phyloP scores from a whole-genome alignment of 208 protist genomes.

The Trypanosoma boissoni region DNA sequence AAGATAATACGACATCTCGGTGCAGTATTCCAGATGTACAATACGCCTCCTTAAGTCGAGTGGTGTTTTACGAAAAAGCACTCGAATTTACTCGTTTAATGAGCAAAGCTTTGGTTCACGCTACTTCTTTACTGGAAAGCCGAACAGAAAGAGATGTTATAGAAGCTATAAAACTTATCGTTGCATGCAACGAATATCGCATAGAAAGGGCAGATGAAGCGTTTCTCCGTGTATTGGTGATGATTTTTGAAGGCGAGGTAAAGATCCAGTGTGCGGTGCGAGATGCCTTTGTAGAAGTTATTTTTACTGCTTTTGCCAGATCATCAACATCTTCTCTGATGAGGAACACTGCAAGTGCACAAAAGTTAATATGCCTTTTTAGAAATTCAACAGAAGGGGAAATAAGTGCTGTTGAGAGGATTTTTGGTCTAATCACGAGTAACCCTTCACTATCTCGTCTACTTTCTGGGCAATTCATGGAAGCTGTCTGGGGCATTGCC shows the following conservation, averaged over 20 bases:
- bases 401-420: slow-evolving; percentile 78
- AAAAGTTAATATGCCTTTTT: slow-evolving; percentile 75
- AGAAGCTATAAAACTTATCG: slow-evolving; percentile 84
- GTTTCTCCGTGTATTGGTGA: slow-evolving; percentile 76
- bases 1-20: slow-evolving; percentile 3
- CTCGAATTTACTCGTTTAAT: slow-evolving; percentile 69
- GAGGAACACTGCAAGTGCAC: slow-evolving; percentile 62
- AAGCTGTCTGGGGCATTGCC: slow-evolving; percentile 82
- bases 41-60: slow-evolving; percentile 42
- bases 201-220: slow-evolving; percentile 62
- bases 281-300: slow-evolving; percentile 83
- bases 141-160: slow-evolving; percentile 85
- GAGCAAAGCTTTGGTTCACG: slow-evolving; percentile 58
- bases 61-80: slow-evolving; percentile 80
- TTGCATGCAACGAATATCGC: slow-evolving; percentile 75
- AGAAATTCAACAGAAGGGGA: slow-evolving; percentile 76
- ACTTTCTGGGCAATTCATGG: slow-evolving; percentile 72
- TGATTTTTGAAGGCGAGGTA: slow-evolving; percentile 85
- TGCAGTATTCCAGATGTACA: slow-evolving; percentile 47
- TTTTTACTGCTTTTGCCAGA: slow-evolving; percentile 73
- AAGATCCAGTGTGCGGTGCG: slow-evolving; percentile 89
- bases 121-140: slow-evolving; percentile 70
- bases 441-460: slow-evolving; percentile 57
- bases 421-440: slow-evolving; percentile 68
- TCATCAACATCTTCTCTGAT: slow-evolving; percentile 49